Conservation (phyloP, 768 basidiomycete species). For the Mycena rosella region DNA sequence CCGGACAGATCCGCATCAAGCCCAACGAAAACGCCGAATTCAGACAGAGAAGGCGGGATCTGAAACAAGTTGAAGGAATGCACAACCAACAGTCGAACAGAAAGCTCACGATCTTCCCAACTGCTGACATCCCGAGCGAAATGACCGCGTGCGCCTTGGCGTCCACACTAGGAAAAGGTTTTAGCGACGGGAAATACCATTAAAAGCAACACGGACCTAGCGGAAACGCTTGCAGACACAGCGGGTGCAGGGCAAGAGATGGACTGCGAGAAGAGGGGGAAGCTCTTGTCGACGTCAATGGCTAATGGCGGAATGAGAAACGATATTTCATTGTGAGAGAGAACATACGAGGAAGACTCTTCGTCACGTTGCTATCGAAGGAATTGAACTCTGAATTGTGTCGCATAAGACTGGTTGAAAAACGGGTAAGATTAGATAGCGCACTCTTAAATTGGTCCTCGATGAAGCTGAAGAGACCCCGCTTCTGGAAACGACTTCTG, state of each 20-base stretch:
- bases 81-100: neutral
- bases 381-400: conserved; percentile 34
- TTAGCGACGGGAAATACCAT: no score
- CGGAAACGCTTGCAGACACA: conserved; percentile 33
- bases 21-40: conserved; percentile 44
- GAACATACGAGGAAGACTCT: conserved; percentile 36
- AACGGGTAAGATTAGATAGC: neutral
- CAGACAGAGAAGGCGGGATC: conserved; percentile 48
- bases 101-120: conserved; percentile 42
- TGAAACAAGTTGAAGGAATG: neutral
- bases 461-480: conserved; percentile 36
- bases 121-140: conserved; percentile 29
- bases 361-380: conserved; percentile 38
- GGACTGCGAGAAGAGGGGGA: conserved; percentile 37
- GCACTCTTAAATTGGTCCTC: conserved; percentile 28
- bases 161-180: conserved; percentile 22
- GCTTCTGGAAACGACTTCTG: conserved; percentile 32
- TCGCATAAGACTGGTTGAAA: neutral
- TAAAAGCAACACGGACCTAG: no score
- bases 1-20: conserved; percentile 47
- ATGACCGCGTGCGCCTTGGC: conserved; percentile 46
- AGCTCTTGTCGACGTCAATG: conserved; percentile 39
- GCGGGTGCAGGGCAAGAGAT: conserved; percentile 36
- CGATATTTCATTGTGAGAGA: neutral
- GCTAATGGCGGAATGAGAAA: conserved; percentile 10